A percentile compares a stretch with the other conserved stretches of the same genome.
phyloP scores from a whole-genome alignment of 495 filamentous ascomycete genomes.

The Poronia punctata region DNA sequence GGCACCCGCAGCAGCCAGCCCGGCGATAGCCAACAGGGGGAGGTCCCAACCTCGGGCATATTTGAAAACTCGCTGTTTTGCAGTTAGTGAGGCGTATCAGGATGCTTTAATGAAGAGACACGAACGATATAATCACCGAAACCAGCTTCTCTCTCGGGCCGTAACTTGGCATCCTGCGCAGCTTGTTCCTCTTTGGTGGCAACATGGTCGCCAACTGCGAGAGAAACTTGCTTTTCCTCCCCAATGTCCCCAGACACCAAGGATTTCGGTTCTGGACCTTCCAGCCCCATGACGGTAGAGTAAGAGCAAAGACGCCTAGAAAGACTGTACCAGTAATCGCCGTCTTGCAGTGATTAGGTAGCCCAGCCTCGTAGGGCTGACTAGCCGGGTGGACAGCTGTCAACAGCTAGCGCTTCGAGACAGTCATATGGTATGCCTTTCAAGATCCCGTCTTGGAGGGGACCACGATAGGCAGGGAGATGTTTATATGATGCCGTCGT shows the following conservation, averaged over 20 bases:
- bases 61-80: conserved; percentile 29
- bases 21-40: conserved; percentile 29
- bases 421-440: no score
- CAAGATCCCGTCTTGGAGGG: no score
- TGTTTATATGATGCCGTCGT: no score
- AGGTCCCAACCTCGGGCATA: conserved; percentile 39
- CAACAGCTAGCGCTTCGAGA: no score
- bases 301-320: no score
- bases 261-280: neutral
- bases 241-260: conserved; percentile 6
- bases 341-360: no score
- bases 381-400: no score
- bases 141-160: conserved; percentile 37
- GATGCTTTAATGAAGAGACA: neutral
- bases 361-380: no score
- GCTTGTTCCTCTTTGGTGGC: conserved; percentile 18
- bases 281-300: conserved; percentile 9
- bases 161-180: conserved; percentile 21
- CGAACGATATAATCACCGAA: conserved; percentile 33
- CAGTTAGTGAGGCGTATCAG: conserved; percentile 5
- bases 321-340: no score
- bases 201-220: conserved; percentile 3
- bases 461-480: no score
- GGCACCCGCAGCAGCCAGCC: conserved; percentile 17
- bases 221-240: conserved; percentile 3